Base-by-base conservation (phyloP, 192 early-diverging fungal species). In the Backusella tarrabulga region DNA sequence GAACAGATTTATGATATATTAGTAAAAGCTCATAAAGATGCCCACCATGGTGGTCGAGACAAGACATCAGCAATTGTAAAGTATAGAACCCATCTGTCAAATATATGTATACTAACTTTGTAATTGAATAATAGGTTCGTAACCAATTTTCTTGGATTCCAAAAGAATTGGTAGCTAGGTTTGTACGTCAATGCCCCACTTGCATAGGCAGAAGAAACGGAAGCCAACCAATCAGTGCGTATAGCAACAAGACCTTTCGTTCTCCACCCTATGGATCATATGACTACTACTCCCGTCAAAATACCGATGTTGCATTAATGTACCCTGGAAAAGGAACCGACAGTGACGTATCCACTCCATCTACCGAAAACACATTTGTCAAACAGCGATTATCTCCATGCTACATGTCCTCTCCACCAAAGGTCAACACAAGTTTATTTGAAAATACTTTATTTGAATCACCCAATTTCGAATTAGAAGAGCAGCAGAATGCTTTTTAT, bases 1-100 rank as follows among this genome's bases (percentile, higher is more conserved):
- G 87, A 88, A 54, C 79, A 85, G 41, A 76, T 88, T 3, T 88
- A 88, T 75, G 83, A 84, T 23, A 84, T 88, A 1, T 44, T 88
- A 4, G 83, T 86, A 15, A 80, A 80, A 52, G 85, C 85, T 19
- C 87, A 88, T 52, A 68, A 81, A 35, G 83, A 88, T 60, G 83
- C 83, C n/a, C 83, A 85, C 34, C 87, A 88, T 80, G 87, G 85
- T 56, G 87, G 87, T 19, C 66, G 87, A 69, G 87, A 88, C 72
- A 88, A 88, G 75, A 88, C 87, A 3, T 88, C 87, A 74, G 87
- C 87, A 19, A 82, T 86, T 80, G 87, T 86, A 76, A 73, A 60
- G 34, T 60, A 6, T 38, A 36, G 14, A 40, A 38, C 11, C 4
- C 12, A 35, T 76, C 26, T 32, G 17, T 68, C 21, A 63, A 63